These are phyloP conservation scores for Bruguiera parviflora DNA, from an alignment of 345 rosid genomes.

Conservation along the genomic window DNA sequence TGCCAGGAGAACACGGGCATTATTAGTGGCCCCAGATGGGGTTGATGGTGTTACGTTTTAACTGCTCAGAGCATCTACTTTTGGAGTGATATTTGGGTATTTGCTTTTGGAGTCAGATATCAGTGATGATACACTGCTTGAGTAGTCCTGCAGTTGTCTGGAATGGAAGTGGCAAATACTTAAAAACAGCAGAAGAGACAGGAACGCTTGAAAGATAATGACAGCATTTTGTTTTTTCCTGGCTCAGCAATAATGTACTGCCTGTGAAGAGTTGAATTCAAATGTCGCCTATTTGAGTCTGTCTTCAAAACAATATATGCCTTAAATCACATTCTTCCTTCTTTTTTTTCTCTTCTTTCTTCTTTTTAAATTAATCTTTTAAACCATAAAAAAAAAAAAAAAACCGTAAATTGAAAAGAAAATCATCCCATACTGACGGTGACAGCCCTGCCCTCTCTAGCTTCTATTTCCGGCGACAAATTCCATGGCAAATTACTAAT, in stretches of 20 bases:
- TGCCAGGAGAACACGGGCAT: not conserved
- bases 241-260: slow-evolving; percentile 7
- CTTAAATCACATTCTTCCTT: not conserved
- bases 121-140: not conserved
- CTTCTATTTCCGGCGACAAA: not conserved
- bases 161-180: slow-evolving; percentile 19
- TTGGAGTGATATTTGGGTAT: not conserved
- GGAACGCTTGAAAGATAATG: slow-evolving; percentile 6
- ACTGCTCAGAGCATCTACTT: slow-evolving; percentile 5
- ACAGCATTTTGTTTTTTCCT: not conserved
- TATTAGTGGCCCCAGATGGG: not conserved
- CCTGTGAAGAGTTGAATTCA: not conserved
- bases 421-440: not conserved
- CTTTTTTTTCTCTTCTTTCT: too few species aligned
- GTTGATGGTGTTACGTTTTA: not conserved
- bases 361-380: too few species aligned
- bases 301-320: not conserved
- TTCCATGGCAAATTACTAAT: not conserved
- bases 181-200: slow-evolving; percentile 12
- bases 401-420: too few species aligned
- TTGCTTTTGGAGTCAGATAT: too few species aligned
- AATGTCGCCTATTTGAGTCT: not conserved
- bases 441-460: not conserved
- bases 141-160: slow-evolving; percentile 16
- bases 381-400: too few species aligned